Evolutionary conservation across 1,284 basidiomycete species (phyloP), one percentile per base, ranked within the genome.

Genomic region (Leccinum subfulvum): DNA sequence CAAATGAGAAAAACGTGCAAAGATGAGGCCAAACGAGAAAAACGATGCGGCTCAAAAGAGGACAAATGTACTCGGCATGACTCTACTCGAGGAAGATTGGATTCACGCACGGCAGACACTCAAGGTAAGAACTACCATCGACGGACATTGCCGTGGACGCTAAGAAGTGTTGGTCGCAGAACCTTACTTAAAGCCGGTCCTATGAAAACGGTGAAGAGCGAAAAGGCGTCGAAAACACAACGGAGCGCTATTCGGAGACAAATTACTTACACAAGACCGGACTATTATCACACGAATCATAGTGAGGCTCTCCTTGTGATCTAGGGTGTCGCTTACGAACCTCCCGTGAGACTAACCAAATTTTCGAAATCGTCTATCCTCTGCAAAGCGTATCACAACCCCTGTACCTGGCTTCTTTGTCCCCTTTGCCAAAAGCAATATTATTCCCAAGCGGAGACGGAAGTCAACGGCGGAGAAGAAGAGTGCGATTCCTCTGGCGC

Each of bases 401-500:
- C 9, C 78, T 89, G 11, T 97, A 96, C 76, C 77, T 82, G 56
- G 93, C 94, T 67, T 83, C 91, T 16, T 84, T 97, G 26, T 96
- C 93, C 26, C 92, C 95, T 21, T 83, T 97, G 23, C 81, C 93
- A 59, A 99, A 98, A 73, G 83, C 89, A 41, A 87, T 99, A 62
- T 86, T 98, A 53, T 84, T 92, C 30, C 39, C 97, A 98, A 80
- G 95, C 96, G 7, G 95, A 98, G 78, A 91, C 90, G 0, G 97
- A 99, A 76, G 94, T 98, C 6, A 33, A 88, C 92, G 2, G 95
- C 94, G 2, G 93, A 96, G 76, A 88, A 92, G 68, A 86, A 88
- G 41, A 91, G 90, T 9, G 95, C 95, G 0, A 83, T 85, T 54
- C 96, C 97, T 0, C 82, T 98, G 10, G 94, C 92, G 0, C 84